phyloP scores from a whole-genome alignment of 2,329 filamentous ascomycete genomes.

The Diaporthe caulivora region DNA sequence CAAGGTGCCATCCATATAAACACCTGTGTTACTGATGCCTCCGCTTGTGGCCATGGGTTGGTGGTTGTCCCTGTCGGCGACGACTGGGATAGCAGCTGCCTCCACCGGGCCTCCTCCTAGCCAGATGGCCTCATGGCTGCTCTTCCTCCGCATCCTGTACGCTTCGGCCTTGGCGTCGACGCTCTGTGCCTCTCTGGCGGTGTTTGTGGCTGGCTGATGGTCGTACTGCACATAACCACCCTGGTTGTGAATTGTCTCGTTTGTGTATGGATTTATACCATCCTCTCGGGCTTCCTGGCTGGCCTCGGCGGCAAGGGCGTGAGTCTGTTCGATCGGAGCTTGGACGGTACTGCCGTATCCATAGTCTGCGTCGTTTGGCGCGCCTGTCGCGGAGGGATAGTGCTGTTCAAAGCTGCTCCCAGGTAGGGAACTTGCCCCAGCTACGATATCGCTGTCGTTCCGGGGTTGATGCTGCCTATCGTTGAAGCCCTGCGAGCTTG shows the following conservation, averaged over 20 bases:
- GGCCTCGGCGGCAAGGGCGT: constrained; percentile 63
- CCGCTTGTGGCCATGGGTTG: neutral
- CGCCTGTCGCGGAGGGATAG: constrained; percentile 41
- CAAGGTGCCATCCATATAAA: constrained; percentile 23
- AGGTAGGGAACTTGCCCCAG: constrained; percentile 68
- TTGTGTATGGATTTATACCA: constrained; percentile 70
- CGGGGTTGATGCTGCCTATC: constrained; percentile 43
- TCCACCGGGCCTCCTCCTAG: neutral
- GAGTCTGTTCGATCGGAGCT: constrained; percentile 61
- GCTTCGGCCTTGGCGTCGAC: neutral
- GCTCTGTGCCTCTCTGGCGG: constrained; percentile 14
- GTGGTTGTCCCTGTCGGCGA: neutral
- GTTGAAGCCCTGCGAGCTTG: constrained; percentile 72
- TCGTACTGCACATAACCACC: constrained; percentile 12
- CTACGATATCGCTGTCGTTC: constrained; percentile 69
- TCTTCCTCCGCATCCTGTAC: constrained; percentile 1
- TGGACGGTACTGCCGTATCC: constrained; percentile 61
- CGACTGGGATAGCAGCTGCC: constrained; percentile 17
- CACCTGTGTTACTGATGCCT: constrained; percentile 2
- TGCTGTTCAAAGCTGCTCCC: constrained; percentile 56
- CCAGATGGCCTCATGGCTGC: constrained; percentile 22
- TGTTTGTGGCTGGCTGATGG: constrained; percentile 30
- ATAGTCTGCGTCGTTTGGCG: constrained; percentile 39
- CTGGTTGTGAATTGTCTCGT: constrained; percentile 52
- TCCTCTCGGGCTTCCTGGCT: constrained; percentile 65